Evolutionary conservation across 805 yeast species (phyloP), one percentile per base, ranked within the genome.

Genomic region (Maudiozyma serrabonitensis): DNA sequence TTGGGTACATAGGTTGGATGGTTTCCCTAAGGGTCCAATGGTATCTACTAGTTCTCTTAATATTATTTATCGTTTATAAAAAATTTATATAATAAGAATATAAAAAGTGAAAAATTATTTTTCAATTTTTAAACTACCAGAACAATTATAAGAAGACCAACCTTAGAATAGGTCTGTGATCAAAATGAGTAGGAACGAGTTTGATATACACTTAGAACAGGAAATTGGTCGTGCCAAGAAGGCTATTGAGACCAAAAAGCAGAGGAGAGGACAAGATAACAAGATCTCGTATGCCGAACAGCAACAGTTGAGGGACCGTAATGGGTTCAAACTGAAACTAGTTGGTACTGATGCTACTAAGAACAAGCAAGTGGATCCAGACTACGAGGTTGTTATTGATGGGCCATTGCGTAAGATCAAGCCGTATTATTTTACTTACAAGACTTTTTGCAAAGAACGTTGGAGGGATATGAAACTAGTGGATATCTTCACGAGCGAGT

Each of bases 391-490:
- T 57, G 56, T 60, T 0, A 67, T 82, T 2, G 81, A 79, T 18
- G 87, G 85, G 0, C 69, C 78, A 2, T 68, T 87, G 46, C 69
- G 97, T 43, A 71, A 84, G 52, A 86, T 93, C 2, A 74, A 80
- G 1, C 98, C 99, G 0, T 93, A 93, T 63, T 85, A 75, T 60
- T 91, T 79, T 71, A 89, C 95, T 0, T 91, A 93, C 62, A 73
- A 87, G 66, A 93, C 99, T 0, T 87, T 82, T 61, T 90, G 97
- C 67, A 93, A 93, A 66, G 69, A 76, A 61, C 73, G 99, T 60
- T 93, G 99, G 99, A 75, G 91, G 56, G 90, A 84, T 57, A 71
- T 87, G n/a, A 80, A 80, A 19, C 66, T 93, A 34, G 54, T 88
- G 4, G 97, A 93, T 49, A 80, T 93, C 2, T 93, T 95, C 60